phyloP scores from a whole-genome alignment of 2,329 filamentous ascomycete species.

The Dendryphion nanum region DNA sequence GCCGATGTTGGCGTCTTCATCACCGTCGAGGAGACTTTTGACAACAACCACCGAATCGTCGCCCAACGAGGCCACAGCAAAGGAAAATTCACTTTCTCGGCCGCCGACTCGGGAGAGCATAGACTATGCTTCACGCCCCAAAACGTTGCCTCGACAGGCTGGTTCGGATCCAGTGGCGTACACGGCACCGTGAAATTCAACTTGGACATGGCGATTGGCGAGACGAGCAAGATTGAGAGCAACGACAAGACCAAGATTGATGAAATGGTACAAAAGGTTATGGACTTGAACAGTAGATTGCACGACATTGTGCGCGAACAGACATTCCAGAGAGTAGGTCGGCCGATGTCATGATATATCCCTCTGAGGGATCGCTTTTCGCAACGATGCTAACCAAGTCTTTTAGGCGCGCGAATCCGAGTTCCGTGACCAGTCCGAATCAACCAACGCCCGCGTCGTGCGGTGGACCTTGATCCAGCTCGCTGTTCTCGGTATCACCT shows the following conservation, averaged over 20 bases:
- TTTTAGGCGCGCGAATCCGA: constrained; percentile 92
- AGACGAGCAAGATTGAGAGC: constrained; percentile 90
- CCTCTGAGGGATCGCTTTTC: too few relatives aligned
- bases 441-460: constrained; percentile 86
- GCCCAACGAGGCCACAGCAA: constrained; percentile 73
- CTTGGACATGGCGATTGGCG: constrained; percentile 89
- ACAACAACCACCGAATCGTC: constrained; percentile 96
- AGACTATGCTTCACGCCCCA: constrained; percentile 89
- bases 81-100: constrained; percentile 93
- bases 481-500: constrained; percentile 78
- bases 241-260: constrained; percentile 90
- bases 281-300: constrained; percentile 83
- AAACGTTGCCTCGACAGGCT: constrained; percentile 69
- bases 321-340: constrained; percentile 82
- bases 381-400: too few relatives aligned
- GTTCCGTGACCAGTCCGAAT: constrained; percentile 96
- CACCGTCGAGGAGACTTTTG: constrained; percentile 94
- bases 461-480: constrained; percentile 94
- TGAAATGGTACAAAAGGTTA: constrained; percentile 83
- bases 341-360: too few relatives aligned
- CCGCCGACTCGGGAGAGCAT: constrained; percentile 93
- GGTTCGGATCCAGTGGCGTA: constrained; percentile 64
- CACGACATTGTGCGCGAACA: constrained; percentile 91
- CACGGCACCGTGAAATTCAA: constrained; percentile 79
- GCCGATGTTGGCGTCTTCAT: constrained; percentile 80